phyloP scores from a whole-genome alignment of 768 basidiomycete species.

The Amanita jacksonii region DNA sequence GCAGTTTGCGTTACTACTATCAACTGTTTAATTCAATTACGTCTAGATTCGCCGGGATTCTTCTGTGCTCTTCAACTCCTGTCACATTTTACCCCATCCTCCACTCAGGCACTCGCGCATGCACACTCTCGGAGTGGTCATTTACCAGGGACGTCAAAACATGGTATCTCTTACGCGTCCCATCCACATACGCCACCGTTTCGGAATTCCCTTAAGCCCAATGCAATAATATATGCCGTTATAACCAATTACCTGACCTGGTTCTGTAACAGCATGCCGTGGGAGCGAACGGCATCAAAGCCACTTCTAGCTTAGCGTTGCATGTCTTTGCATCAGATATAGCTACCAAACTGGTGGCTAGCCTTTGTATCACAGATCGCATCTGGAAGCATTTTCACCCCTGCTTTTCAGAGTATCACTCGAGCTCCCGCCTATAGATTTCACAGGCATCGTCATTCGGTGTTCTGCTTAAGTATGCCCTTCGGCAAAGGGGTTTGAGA shows the following conservation, averaged over 20 bases:
- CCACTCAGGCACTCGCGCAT: conserved; percentile 11
- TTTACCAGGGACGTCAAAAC: not conserved
- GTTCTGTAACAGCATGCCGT: conserved; percentile 44
- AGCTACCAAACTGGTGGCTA: conserved; percentile 44
- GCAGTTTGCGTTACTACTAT: conserved; percentile 42
- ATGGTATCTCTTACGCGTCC: not conserved
- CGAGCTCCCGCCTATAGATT: conserved; percentile 12
- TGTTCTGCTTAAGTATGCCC: conserved; percentile 41
- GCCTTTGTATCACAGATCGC: conserved; percentile 26
- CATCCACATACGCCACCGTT: conserved; percentile 1
- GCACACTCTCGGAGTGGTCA: not conserved
- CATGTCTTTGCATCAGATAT: conserved; percentile 42
- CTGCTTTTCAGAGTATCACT: conserved; percentile 6
- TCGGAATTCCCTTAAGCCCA: conserved; percentile 26
- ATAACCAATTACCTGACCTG: conserved; percentile 47
- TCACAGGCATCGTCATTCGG: conserved; percentile 43
- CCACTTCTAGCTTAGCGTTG: conserved; percentile 39
- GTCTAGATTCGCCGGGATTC: conserved; percentile 47
- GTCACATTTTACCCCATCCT: conserved; percentile 31
- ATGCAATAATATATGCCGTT: conserved; percentile 52
- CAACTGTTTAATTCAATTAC: conserved; percentile 59
- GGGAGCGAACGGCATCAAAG: conserved; percentile 28
- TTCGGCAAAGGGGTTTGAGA: conserved; percentile 39
- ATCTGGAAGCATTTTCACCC: not conserved
- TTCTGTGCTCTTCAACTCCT: conserved; percentile 36